phyloP scores from a whole-genome alignment of 23 red algal genomes.

The Pyropia haitanensis region DNA sequence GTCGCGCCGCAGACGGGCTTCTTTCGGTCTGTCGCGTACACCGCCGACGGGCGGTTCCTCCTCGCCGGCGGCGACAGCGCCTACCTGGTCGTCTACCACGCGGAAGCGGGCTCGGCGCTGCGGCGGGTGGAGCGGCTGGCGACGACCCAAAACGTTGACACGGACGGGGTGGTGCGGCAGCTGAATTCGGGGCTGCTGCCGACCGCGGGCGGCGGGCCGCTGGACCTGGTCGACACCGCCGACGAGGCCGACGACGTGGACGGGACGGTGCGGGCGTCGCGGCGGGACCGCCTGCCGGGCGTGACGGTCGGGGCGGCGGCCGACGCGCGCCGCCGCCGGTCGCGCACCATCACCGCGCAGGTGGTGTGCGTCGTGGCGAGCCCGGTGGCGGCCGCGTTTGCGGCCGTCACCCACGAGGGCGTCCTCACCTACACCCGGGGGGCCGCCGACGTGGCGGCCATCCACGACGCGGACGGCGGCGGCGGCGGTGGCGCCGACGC shows the following conservation, averaged over 20 bases:
- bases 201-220: slow-evolving; percentile 34
- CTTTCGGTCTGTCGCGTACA: slow-evolving; percentile 57
- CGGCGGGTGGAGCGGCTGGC: slow-evolving; percentile 33
- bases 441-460: slow-evolving; percentile 66
- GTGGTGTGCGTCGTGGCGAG: slow-evolving; percentile 44
- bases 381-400: slow-evolving; percentile 57
- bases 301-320: slow-evolving; percentile 29
- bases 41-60: slow-evolving; percentile 83
- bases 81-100: slow-evolving; percentile 63
- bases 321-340: slow-evolving; percentile 28
- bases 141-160: slow-evolving; percentile 54
- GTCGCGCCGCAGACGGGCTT: slow-evolving; percentile 26
- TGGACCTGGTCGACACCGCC: slow-evolving; percentile 41
- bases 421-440: slow-evolving; percentile 56
- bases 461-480: slow-evolving; percentile 70
- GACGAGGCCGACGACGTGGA: slow-evolving; percentile 39
- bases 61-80: slow-evolving; percentile 68
- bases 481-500: slow-evolving; percentile 26
- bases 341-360: slow-evolving; percentile 41
- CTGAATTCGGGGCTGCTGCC: slow-evolving; percentile 56
- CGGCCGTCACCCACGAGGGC: slow-evolving; percentile 83
- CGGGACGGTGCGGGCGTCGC: slow-evolving; percentile 17
- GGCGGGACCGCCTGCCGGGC: slow-evolving; percentile 26
- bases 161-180: slow-evolving; percentile 65
- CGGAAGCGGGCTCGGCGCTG: slow-evolving; percentile 25